Base-by-base conservation (phyloP, 768 basidiomycete genomes). In the Lyophyllum shimeji region DNA sequence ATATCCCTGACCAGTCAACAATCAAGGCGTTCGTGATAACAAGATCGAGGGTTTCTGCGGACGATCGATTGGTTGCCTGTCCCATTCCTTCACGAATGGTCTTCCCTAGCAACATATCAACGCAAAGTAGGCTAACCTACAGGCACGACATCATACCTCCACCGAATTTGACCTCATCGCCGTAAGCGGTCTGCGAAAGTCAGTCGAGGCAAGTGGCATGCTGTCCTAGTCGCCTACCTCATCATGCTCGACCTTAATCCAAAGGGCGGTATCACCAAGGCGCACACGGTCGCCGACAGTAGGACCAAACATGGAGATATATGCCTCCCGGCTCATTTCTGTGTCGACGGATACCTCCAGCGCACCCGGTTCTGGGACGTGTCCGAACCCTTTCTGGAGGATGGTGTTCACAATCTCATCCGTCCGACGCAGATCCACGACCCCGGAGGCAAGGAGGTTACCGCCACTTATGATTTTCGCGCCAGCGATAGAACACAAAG, bases 81-180 rank as follows among this genome's bases (percentile, higher is more conserved):
- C 95, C 97, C 90, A 97, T 96, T 5, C 97, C 97, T 65, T 98
- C 97, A 21, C 96, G 87, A 50, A 98, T 90, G 1, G 88, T 83
- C 73, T 98, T 98, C 17, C 95, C 92, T 93, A 59, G 11, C 47
- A 46, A 43, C 21, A 50, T 44, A 39, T 64, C 4, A 56, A 23
- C 3, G 45, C 17, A 46, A 45, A 43, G 2, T 18, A 8, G 34
- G 3, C 18, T 37, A 27, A 13, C 17, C 0, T 5, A 51, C 39
- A 20, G 23, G 20, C 9, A n/a, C 45, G 23, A 46, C 40, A 57
- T 6, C 73, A 59, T 64, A 86, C 93, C 96, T 65, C 95, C 96
- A 7, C 97, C 97, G 64, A 99, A 99, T 73, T 98, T 98, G 74
- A 92, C 89, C 72, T 98, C 96, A 56, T 98, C 96, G 1, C 96